phyloP scores from a whole-genome alignment of 1,284 basidiomycete species.

The Ceratobasidium sp. region DNA sequence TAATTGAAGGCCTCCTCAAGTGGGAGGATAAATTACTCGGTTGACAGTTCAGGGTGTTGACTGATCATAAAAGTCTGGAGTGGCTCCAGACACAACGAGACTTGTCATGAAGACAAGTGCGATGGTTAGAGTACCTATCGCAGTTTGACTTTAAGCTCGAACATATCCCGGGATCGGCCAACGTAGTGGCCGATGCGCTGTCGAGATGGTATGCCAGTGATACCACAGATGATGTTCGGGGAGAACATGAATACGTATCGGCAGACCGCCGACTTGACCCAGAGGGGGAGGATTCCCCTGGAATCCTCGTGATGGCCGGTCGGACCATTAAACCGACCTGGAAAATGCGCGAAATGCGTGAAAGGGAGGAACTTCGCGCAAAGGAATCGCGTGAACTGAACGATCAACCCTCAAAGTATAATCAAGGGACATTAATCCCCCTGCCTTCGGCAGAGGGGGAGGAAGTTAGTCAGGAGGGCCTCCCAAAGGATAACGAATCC shows the following conservation, averaged over 20 bases:
- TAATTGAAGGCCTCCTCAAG: slow-evolving; percentile 58
- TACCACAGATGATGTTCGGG: slow-evolving; percentile 49
- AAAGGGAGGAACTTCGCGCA: slow-evolving; percentile 8
- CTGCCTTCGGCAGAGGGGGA: slow-evolving; percentile 9
- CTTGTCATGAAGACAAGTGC: slow-evolving; percentile 54
- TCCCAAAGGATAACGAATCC: background rate
- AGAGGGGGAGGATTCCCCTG: slow-evolving; percentile 19
- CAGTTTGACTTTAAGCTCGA: slow-evolving; percentile 57
- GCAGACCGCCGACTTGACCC: slow-evolving; percentile 6
- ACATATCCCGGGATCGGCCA: slow-evolving; percentile 55
- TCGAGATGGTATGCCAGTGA: slow-evolving; percentile 56
- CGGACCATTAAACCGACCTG: background rate
- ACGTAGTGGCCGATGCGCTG: slow-evolving; percentile 45
- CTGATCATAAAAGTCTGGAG: slow-evolving; percentile 59
- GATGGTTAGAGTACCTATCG: slow-evolving; percentile 57
- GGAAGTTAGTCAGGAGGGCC: background rate
- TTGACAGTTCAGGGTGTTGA: slow-evolving; percentile 55
- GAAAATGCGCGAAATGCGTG: slow-evolving; percentile 1
- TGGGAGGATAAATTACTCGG: slow-evolving; percentile 60
- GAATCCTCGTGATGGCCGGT: background rate
- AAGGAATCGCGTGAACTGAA: slow-evolving; percentile 1
- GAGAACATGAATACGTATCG: slow-evolving; percentile 43
- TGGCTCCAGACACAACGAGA: slow-evolving; percentile 57
- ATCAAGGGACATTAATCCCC: background rate
- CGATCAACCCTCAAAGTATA: slow-evolving; percentile 25